A percentile compares a stretch with the other conserved stretches of the same genome.
phyloP scores from a whole-genome alignment of 192 early-diverging fungal species.

The Backusella sp. region DNA sequence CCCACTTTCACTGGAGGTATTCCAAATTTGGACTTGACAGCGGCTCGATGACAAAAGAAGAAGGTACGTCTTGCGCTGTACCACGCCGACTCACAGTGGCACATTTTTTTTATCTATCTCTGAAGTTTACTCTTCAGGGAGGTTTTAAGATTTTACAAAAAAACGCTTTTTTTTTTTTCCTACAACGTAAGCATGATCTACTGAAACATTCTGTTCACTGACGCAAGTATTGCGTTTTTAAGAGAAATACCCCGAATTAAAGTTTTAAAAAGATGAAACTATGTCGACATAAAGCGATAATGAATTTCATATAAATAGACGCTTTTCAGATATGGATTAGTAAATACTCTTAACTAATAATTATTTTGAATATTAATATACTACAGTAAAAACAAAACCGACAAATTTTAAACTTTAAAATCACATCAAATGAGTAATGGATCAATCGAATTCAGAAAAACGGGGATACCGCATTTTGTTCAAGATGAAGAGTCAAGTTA shows the following conservation, averaged over 20 bases:
- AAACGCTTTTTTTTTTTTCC: neutral
- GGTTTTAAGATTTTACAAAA: too few relatives aligned
- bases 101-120: neutral
- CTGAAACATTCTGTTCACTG: neutral
- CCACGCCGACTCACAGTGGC: neutral
- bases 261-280: neutral
- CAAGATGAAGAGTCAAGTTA: neutral
- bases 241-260: neutral
- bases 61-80: neutral
- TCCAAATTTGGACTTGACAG: slow-evolving; percentile 10
- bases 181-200: neutral
- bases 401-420: neutral
- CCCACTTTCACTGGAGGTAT: neutral
- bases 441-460: neutral
- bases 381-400: neutral
- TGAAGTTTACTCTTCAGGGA: neutral
- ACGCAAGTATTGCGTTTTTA: neutral
- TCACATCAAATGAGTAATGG: neutral
- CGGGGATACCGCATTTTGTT: neutral
- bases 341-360: neutral
- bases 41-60: neutral
- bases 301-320: neutral
- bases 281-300: neutral
- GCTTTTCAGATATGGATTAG: neutral
- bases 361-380: neutral